Percentiles rank a stretch among this genome's conserved stretches.
Conservation (phyloP, 2,329 filamentous ascomycete genomes). For the Stagonosporopsis vannaccii region DNA sequence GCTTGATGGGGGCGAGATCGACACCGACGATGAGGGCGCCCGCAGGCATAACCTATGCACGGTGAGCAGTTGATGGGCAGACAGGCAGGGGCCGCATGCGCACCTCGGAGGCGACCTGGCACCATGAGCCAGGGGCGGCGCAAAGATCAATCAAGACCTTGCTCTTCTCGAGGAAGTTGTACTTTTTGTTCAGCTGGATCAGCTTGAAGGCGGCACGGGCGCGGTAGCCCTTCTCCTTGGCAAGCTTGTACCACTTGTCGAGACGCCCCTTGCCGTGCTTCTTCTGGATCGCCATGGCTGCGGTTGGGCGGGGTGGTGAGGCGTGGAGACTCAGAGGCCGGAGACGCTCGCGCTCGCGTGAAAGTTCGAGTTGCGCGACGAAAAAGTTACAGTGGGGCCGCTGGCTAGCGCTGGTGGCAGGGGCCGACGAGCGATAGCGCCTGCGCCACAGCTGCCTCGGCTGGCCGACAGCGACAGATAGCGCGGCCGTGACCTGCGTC, state of each 20-base stretch:
- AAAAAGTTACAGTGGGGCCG: slow-evolving; percentile 5
- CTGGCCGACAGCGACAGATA: not conserved
- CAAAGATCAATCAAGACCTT: slow-evolving; percentile 97
- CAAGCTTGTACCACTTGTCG: slow-evolving; percentile 98
- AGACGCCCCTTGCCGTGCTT: slow-evolving; percentile 98
- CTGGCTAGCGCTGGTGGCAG: too few relatives aligned
- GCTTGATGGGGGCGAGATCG: slow-evolving; percentile 93
- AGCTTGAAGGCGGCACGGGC: slow-evolving; percentile 97
- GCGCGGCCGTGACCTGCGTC: not conserved
- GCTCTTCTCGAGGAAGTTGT: slow-evolving; percentile 96
- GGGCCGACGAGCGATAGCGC: too few relatives aligned
- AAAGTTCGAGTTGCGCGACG: slow-evolving; percentile 23
- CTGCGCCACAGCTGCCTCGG: not conserved
- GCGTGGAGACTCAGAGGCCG: not conserved
- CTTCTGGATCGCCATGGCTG: slow-evolving; percentile 91
- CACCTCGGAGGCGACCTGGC: slow-evolving; percentile 81
- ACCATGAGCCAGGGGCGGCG: slow-evolving; percentile 78
- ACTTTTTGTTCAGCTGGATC: slow-evolving; percentile 98
- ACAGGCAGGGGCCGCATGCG: slow-evolving; percentile 58
- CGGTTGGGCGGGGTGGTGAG: slow-evolving; percentile 26
- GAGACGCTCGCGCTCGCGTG: slow-evolving; percentile 6
- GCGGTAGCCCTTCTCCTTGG: slow-evolving; percentile 97
- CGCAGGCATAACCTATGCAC: slow-evolving; percentile 74
- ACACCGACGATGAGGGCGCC: slow-evolving; percentile 92
- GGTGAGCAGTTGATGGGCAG: not conserved